Base-by-base conservation (phyloP, 805 yeast genomes). In the Hanseniaspora thailandica region DNA sequence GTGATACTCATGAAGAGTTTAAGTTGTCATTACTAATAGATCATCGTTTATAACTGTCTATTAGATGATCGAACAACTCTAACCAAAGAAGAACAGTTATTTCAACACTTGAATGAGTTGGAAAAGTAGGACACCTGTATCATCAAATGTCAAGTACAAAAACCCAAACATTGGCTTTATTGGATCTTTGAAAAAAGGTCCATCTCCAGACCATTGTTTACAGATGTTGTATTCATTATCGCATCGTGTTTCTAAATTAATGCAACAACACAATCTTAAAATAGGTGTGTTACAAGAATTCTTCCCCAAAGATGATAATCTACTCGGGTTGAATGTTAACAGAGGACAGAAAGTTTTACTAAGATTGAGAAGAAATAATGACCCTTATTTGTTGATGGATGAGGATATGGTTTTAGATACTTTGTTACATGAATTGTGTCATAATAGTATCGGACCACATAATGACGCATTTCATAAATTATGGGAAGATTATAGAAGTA, bases 341-440 rank as follows among this genome's bases (percentile, higher is more conserved):
- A 67, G 67, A 6, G 97, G 97, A 0, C 70, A 70, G 55, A 84
- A 83, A 63, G 80, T 90, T 19, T 74, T 82, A 63, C 62, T 90
- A 10, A 65, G 97, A 55, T 69, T 90, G 34, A 71, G 97, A 54
- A 74, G 76, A 30, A 77, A 80, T 6, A 64, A 69, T 20, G 76
- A 83, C 59, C 73, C 72, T 25, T 59, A 60, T 31, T 60, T 62
- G 54, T 88, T 89, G 63, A 63, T 80, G 19, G 82, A 88, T 1
- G 68, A 81, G 66, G 73, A 79, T 3, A 80, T 80, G 48, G 67
- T 89, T 1, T 62, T 89, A 25, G 95, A 88, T 1, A 87, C 96
- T 0, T 76, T 88, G 80, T 69, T 90, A 5, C 97, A 90, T 66
- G 97, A 90, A 64, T 71, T 90, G 40, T 77, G 86, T 1, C 97